These are phyloP conservation scores for Nakazawaea wyomingensis DNA, from an alignment of 805 yeast species.

Conservation along the genomic window DNA sequence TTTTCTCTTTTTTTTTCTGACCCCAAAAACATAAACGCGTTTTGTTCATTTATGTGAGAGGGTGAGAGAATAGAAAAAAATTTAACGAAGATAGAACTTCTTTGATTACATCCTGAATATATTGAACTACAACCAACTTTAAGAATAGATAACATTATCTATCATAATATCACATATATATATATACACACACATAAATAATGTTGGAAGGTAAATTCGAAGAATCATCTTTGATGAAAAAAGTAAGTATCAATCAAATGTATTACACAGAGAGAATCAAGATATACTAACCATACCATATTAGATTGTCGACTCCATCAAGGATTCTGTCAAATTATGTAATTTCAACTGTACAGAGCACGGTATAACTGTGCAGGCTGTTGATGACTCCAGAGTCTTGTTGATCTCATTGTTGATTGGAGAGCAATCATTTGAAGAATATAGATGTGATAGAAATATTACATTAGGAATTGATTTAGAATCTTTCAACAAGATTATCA, in stretches of 20 bases:
- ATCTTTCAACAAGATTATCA: slow-evolving; percentile 81
- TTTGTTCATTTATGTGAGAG: no score
- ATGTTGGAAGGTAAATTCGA: slow-evolving; percentile 98
- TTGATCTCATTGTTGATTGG: slow-evolving; percentile 86
- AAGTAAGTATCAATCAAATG: slow-evolving; percentile 36
- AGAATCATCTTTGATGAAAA: slow-evolving; percentile 87
- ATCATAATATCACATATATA: neutral
- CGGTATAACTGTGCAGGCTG: slow-evolving; percentile 95
- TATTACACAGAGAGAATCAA: no score
- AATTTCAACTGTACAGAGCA: slow-evolving; percentile 95
- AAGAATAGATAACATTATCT: no score
- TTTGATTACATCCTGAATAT: no score
- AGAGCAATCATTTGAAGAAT: slow-evolving; percentile 81
- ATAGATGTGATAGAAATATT: slow-evolving; percentile 91
- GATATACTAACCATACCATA: no score
- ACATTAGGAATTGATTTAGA: slow-evolving; percentile 89
- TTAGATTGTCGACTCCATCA: slow-evolving; percentile 82
- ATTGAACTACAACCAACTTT: no score
- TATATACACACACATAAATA: slow-evolving; percentile 1
- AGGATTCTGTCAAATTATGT: slow-evolving; percentile 91
- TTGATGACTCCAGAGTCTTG: slow-evolving; percentile 94
- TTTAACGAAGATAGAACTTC: no score
- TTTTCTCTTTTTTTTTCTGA: no score
- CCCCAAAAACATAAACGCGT: slow-evolving; percentile 7
- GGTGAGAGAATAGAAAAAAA: no score